Evolutionary conservation across 108 stramenopile species (phyloP).

Genomic region (Phaeodactylum tricornutum): DNA sequence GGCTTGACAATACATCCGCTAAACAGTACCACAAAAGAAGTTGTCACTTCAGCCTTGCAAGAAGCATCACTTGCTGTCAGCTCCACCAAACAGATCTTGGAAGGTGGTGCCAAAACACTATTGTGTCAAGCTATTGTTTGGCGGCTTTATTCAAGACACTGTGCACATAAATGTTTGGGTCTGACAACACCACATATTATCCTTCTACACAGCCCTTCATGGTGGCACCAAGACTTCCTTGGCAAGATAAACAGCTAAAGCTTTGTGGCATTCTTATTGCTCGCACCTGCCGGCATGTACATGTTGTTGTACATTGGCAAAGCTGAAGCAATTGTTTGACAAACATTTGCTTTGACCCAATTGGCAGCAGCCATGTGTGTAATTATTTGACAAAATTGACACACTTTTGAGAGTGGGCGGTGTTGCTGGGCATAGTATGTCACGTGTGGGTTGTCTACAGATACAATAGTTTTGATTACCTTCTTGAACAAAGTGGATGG

Average conservation of each 20-base stretch:
- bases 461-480: slow-evolving; percentile 83
- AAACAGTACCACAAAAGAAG: too few species aligned
- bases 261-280: slow-evolving; percentile 85
- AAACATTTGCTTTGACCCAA: slow-evolving; percentile 86
- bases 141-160: slow-evolving; percentile 43
- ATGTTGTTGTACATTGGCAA: slow-evolving; percentile 94
- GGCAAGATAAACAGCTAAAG: slow-evolving; percentile 89
- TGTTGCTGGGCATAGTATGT: slow-evolving; percentile 29
- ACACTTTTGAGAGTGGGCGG: slow-evolving; percentile 68
- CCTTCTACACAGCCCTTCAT: slow-evolving; percentile 93
- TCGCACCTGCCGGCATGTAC: slow-evolving; percentile 92
- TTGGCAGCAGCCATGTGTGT: slow-evolving; percentile 88
- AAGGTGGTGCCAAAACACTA: slow-evolving; percentile 70
- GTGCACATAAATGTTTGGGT: slow-evolving; percentile 43
- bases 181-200: slow-evolving; percentile 61
- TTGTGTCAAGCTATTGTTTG: slow-evolving; percentile 71
- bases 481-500: slow-evolving; percentile 98
- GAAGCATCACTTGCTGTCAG: slow-evolving; percentile 49
- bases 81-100: slow-evolving; percentile 63
- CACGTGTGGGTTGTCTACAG: slow-evolving; percentile 64
- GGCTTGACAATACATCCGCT: slow-evolving; percentile 15
- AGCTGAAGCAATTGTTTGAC: slow-evolving; percentile 87
- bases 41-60: slow-evolving; percentile 44
- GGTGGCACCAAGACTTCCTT: slow-evolving; percentile 95
- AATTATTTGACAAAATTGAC: slow-evolving; percentile 99